phyloP scores from a whole-genome alignment of 2,329 filamentous ascomycete genomes.

The Knufia petricola region DNA sequence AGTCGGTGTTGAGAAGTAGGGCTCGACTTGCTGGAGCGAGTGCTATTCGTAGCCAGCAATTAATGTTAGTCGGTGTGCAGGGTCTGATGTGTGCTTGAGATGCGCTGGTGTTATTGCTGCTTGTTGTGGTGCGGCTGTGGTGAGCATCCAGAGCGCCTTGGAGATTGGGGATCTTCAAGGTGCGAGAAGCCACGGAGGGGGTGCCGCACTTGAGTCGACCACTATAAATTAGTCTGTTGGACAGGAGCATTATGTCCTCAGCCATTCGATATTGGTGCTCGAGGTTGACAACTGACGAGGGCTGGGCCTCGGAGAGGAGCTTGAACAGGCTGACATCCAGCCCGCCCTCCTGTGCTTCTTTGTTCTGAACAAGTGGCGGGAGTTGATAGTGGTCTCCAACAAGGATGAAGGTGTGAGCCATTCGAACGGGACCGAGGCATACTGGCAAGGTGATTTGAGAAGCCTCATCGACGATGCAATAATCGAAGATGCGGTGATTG shows the following conservation, averaged over 20 bases:
- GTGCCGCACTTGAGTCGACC: slow-evolving; percentile 84
- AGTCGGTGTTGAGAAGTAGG: slow-evolving; percentile 82
- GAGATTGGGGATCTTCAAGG: slow-evolving; percentile 59
- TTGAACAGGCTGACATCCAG: slow-evolving; percentile 92
- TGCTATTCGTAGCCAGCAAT: slow-evolving; percentile 70
- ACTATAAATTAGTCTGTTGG: slow-evolving; percentile 87
- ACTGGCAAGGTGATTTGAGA: slow-evolving; percentile 95
- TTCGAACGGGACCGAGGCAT: slow-evolving; percentile 83
- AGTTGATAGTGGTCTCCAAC: slow-evolving; percentile 96
- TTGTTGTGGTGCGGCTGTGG: slow-evolving; percentile 47
- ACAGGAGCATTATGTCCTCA: slow-evolving; percentile 88
- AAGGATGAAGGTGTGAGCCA: slow-evolving; percentile 85
- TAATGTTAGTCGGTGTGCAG: slow-evolving; percentile 25
- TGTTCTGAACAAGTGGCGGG: slow-evolving; percentile 87
- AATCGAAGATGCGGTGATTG: slow-evolving; percentile 82
- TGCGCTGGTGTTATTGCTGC: slow-evolving; percentile 18
- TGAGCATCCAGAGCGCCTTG: slow-evolving; percentile 45
- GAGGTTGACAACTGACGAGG: slow-evolving; percentile 76
- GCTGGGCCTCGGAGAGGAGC: slow-evolving; percentile 78
- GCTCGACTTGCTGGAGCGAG: slow-evolving; percentile 64
- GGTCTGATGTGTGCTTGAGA: slow-evolving; percentile 10
- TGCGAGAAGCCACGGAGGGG: slow-evolving; percentile 58
- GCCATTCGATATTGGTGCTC: slow-evolving; percentile 99
- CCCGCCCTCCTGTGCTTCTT: slow-evolving; percentile 73
- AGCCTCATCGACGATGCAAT: slow-evolving; percentile 96